Evolutionary conservation across 2,329 filamentous ascomycete species (phyloP), one percentile per base, ranked within the genome.

Genomic region (Cladosporium phlei): DNA sequence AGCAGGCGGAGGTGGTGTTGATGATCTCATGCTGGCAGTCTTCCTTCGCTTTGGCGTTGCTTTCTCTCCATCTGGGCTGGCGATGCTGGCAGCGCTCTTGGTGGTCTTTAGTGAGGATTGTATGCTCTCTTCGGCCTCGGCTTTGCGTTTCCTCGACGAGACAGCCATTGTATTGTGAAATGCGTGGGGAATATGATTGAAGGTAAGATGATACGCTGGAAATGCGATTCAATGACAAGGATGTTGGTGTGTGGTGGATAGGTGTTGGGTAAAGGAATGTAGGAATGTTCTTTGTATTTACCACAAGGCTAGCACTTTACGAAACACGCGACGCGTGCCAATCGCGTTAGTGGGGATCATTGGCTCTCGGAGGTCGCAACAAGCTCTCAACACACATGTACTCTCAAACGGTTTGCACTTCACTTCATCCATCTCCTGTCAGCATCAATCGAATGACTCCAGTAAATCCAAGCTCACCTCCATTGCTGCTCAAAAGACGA

Each of bases 91-190:
- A 12, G 40, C 12, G 22, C 29, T 22, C 22, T 45, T 45, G 14
- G 30, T 35, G 16, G 45, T 33, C 20, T 38, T 47, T 37, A 34
- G 21, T 28, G 37, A 10, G 21, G 28, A 32, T n/a, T n/a, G n/a
- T n/a, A n/a, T n/a, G n/a, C n/a, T n/a, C n/a, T 57, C 56, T n/a
- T 49, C 38, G 7, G 48, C 48, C 19, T 46, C 50, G 38, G 52
- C 51, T 50, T 60, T 63, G 46, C 60, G 56, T 47, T 63, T 63
- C 25, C 56, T 48, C 38, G 45, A 37, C 4, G 5, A 4, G 17
- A 40, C 44, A 22, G 58, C n/a, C n/a, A n/a, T n/a, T n/a, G n/a
- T n/a, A 50, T 56, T 59, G 61, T 28, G 33, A 52, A 20, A 4
- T n/a, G 16, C 10, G 7, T 17, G 21, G 5, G 10, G 4, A 14